Evolutionary conservation across 2,329 filamentous ascomycete genomes (phyloP).

Genomic region (Elsinoe ampelina): DNA sequence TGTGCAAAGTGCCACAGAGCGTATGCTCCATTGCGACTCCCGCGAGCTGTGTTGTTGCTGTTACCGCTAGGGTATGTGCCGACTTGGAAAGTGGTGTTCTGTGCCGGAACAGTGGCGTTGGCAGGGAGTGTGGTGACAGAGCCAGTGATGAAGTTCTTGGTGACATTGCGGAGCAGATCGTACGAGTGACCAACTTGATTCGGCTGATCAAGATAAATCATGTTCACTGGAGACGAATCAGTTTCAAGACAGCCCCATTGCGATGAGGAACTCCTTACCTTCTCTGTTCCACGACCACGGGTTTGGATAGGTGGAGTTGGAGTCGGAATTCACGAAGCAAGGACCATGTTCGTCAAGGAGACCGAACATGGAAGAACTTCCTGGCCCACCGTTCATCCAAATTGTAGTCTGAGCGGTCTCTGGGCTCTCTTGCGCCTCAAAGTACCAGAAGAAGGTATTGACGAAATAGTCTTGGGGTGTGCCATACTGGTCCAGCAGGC

Average conservation of each 20-base stretch:
- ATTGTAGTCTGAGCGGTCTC: constrained; percentile 47
- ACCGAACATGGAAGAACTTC: constrained; percentile 55
- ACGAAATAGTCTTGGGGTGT: constrained; percentile 41
- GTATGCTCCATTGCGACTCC: constrained; percentile 24
- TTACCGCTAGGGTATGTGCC: constrained; percentile 56
- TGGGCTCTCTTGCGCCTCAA: constrained; percentile 45
- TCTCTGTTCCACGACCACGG: constrained; percentile 55
- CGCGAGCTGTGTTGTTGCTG: constrained; percentile 21
- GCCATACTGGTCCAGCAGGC: constrained; percentile 19
- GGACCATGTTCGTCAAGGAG: constrained; percentile 53
- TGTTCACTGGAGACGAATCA: constrained; percentile 26
- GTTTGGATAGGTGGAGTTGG: constrained; percentile 43
- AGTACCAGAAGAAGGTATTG: constrained; percentile 59
- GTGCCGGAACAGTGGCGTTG: constrained; percentile 30
- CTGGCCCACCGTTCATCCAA: constrained; percentile 61
- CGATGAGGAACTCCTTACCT: constrained; percentile 27
- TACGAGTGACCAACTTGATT: constrained; percentile 46
- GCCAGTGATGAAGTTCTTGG: constrained; percentile 21
- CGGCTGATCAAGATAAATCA: constrained; percentile 57
- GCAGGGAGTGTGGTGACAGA: constrained; percentile 20
- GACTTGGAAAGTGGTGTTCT: constrained; percentile 24
- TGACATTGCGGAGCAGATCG: constrained; percentile 25
- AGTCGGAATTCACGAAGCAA: constrained; percentile 45
- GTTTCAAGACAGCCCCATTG: background rate
- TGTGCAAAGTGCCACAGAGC: constrained; percentile 57